phyloP scores from a whole-genome alignment of 179 eudicot species.

The Spergularia azorica region DNA sequence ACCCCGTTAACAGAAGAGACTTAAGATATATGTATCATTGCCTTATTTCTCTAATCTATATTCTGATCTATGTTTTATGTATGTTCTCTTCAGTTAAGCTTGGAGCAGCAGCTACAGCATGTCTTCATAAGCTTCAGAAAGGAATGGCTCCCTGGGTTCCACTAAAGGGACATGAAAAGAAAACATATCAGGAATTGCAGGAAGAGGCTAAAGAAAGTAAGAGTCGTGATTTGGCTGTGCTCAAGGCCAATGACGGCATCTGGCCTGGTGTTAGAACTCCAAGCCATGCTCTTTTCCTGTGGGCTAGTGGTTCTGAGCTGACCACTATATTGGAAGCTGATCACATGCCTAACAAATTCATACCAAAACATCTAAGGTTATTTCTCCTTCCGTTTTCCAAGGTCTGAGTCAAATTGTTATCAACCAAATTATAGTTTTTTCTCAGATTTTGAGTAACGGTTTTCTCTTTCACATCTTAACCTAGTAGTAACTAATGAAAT shows the following conservation, averaged over 20 bases:
- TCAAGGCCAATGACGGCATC: constrained; percentile 76
- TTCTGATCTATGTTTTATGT: constrained; percentile 10
- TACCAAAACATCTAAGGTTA: constrained; percentile 82
- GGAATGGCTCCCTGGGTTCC: constrained; percentile 88
- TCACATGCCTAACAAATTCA: constrained; percentile 90
- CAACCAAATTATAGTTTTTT: background rate
- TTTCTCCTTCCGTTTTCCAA: background rate
- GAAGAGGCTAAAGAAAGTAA: constrained; percentile 87
- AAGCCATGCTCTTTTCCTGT: constrained; percentile 81
- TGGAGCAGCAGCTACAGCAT: constrained; percentile 91
- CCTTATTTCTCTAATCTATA: constrained; percentile 9
- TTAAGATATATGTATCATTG: background rate
- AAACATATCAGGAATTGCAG: constrained; percentile 80
- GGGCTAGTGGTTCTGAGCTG: constrained; percentile 96
- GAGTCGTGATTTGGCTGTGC: constrained; percentile 82
- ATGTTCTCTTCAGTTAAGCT: constrained; percentile 58
- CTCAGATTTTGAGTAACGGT: background rate
- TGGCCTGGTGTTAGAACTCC: constrained; percentile 94
- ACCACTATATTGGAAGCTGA: constrained; percentile 75
- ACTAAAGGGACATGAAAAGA: constrained; percentile 74
- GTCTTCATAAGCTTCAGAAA: constrained; percentile 78
- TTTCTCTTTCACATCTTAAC: background rate
- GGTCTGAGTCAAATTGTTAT: background rate
- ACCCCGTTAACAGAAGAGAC: too few species aligned
- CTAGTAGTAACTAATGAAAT: background rate